These are phyloP conservation scores for Cetradonia linearis DNA, from an alignment of 495 filamentous ascomycete genomes.

Conservation along the genomic window DNA sequence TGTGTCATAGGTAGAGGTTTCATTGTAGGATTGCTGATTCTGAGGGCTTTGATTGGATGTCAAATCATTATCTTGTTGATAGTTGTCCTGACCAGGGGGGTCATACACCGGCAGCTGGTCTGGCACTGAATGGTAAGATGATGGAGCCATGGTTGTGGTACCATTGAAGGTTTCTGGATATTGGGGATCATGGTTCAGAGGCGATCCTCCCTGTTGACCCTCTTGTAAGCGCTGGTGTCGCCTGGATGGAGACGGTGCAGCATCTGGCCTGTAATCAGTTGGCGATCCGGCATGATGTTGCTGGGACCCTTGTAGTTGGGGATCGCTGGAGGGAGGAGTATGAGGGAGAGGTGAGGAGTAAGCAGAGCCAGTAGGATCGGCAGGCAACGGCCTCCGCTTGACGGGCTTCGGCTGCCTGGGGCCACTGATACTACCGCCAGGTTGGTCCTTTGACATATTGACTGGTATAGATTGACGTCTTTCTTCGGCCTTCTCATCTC, in stretches of 20 bases:
- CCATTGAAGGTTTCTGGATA: neutral
- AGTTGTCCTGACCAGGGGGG: neutral
- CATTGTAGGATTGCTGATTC: neutral
- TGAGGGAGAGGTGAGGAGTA: constrained; percentile 24
- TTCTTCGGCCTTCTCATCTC: constrained; percentile 53
- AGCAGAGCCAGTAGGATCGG: constrained; percentile 47
- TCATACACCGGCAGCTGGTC: constrained; percentile 1
- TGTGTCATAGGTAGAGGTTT: neutral
- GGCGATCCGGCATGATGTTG: constrained; percentile 17
- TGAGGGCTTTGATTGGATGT: neutral
- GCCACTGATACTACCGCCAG: constrained; percentile 29
- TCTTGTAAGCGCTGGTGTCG: constrained; percentile 9
- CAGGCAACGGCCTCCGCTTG: constrained; percentile 70
- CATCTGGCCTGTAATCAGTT: constrained; percentile 3
- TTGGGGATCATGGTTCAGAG: constrained; percentile 2
- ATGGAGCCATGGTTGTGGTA: neutral
- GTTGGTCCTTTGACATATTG: constrained; percentile 4
- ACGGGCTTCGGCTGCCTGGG: constrained; percentile 52
- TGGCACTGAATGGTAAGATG: neutral
- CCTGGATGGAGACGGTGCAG: constrained; percentile 5
- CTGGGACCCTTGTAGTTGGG: constrained; percentile 8
- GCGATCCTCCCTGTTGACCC: neutral
- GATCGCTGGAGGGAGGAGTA: constrained; percentile 12
- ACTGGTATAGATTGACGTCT: constrained; percentile 38
- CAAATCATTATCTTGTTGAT: neutral